A percentile compares a stretch with the other conserved stretches of the same genome.
These are phyloP conservation scores for Wickerhamomyces hampshirensis DNA, from an alignment of 805 yeast species.

Conservation along the genomic window DNA sequence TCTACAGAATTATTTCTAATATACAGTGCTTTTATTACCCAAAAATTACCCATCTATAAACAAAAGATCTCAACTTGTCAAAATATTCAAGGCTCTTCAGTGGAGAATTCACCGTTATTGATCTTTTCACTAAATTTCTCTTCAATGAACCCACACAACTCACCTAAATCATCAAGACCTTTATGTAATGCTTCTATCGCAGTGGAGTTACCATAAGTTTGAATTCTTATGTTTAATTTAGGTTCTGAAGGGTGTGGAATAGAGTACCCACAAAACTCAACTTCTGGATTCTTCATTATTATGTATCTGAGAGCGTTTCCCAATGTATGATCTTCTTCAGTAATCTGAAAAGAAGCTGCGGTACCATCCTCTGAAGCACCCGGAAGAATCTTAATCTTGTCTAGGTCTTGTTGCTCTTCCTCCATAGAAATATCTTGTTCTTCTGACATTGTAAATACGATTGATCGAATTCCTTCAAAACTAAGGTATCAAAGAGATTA, in stretches of 20 bases:
- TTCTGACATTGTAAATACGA: neutral
- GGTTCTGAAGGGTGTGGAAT: constrained; percentile 98
- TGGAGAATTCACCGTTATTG: constrained; percentile 46
- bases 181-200: constrained; percentile 92
- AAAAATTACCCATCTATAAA: neutral
- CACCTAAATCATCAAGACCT: constrained; percentile 81
- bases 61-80: neutral
- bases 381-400: constrained; percentile 44
- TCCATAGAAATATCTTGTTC: constrained; percentile 23
- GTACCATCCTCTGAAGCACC: constrained; percentile 92
- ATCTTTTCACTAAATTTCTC: constrained; percentile 68
- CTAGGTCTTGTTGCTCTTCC: constrained; percentile 19
- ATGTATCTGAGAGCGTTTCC: constrained; percentile 93
- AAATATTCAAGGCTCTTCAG: constrained; percentile 42
- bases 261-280: constrained; percentile 96
- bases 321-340: constrained; percentile 92
- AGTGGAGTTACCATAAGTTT: constrained; percentile 79
- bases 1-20: no score
- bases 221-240: constrained; percentile 84
- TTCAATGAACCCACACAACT: constrained; percentile 80
- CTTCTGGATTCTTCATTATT: constrained; percentile 96
- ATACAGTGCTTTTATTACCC: neutral
- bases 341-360: constrained; percentile 89
- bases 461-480: no score
- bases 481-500: no score